These are phyloP conservation scores for Naganishia vaughanmartiniae DNA, from an alignment of 768 basidiomycete genomes.

Conservation along the genomic window DNA sequence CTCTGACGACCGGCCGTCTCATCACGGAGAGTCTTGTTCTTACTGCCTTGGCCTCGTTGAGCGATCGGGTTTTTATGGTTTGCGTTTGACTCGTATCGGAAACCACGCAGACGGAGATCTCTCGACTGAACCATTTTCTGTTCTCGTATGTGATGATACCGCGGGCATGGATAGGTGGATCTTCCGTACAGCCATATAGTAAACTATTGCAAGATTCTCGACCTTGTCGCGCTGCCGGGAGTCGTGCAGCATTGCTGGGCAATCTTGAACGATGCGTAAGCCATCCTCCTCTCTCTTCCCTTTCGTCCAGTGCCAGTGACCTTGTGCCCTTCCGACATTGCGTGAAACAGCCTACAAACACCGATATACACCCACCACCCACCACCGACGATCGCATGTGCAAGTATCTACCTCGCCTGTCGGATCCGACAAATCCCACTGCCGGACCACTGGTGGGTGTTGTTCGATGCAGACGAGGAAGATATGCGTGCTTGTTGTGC, in stretches of 20 bases:
- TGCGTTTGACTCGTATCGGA: no score
- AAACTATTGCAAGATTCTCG: slow-evolving; percentile 86
- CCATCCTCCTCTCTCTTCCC: slow-evolving; percentile 34
- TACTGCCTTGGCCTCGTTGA: no score
- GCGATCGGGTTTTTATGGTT: no score
- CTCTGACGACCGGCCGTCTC: no score
- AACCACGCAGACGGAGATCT: no score
- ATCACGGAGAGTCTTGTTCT: no score
- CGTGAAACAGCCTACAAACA: slow-evolving; percentile 93
- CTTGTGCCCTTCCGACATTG: neutral
- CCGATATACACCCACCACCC: slow-evolving; percentile 87
- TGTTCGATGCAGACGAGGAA: slow-evolving; percentile 88
- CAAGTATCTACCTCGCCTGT: slow-evolving; percentile 77
- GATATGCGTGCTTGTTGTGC: slow-evolving; percentile 83
- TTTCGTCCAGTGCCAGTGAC: no score
- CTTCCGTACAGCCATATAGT: slow-evolving; percentile 91
- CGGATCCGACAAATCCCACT: slow-evolving; percentile 70
- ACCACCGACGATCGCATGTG: slow-evolving; percentile 82
- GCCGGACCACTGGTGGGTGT: slow-evolving; percentile 81
- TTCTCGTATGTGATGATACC: no score
- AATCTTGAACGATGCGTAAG: slow-evolving; percentile 91
- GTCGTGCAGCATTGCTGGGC: slow-evolving; percentile 84
- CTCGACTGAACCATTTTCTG: no score
- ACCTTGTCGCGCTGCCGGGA: slow-evolving; percentile 65
- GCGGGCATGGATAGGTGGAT: slow-evolving; percentile 71